Conservation (phyloP, 2,329 filamentous ascomycete genomes). For the Colletotrichum spaethianum region DNA sequence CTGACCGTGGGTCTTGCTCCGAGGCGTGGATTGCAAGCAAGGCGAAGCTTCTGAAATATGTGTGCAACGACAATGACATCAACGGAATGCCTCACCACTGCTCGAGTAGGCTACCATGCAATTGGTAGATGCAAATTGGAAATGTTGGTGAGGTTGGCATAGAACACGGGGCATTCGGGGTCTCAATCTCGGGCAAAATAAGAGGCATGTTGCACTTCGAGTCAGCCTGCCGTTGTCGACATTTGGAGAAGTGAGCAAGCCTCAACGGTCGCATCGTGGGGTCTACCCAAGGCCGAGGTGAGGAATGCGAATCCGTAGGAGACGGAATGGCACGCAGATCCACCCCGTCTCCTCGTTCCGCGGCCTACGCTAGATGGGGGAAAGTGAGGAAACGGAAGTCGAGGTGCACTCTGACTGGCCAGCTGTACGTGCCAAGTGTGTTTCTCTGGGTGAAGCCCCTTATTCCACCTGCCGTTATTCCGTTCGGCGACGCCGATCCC, state of each 20-base stretch:
- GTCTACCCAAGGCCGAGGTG: not conserved
- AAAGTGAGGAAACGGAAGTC: not conserved
- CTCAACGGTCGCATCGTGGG: slow-evolving; percentile 25
- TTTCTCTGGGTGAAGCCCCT: not conserved
- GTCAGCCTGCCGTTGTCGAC: slow-evolving; percentile 11
- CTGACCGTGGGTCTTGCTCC: not conserved
- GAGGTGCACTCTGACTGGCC: not conserved
- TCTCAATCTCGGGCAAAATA: not conserved
- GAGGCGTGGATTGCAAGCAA: too few relatives aligned
- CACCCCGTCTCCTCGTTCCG: slow-evolving; percentile 4
- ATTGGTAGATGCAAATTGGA: not conserved
- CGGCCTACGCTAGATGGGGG: not conserved
- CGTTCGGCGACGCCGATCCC: slow-evolving; percentile 36
- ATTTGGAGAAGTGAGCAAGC: slow-evolving; percentile 20
- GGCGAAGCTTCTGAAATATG: not conserved
- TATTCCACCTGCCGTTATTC: slow-evolving; percentile 15
- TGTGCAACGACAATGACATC: not conserved
- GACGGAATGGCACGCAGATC: slow-evolving; percentile 12
- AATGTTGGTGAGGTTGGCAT: not conserved
- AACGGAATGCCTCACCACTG: not conserved
- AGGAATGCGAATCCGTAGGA: slow-evolving; percentile 6
- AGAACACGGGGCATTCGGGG: not conserved
- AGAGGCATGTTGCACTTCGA: slow-evolving; percentile 7
- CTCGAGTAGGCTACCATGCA: not conserved
- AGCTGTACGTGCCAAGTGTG: not conserved